A percentile compares a stretch with the other conserved stretches of the same genome.
Evolutionary conservation across 345 rosid species (phyloP).

Genomic region (Turnera subulata): DNA sequence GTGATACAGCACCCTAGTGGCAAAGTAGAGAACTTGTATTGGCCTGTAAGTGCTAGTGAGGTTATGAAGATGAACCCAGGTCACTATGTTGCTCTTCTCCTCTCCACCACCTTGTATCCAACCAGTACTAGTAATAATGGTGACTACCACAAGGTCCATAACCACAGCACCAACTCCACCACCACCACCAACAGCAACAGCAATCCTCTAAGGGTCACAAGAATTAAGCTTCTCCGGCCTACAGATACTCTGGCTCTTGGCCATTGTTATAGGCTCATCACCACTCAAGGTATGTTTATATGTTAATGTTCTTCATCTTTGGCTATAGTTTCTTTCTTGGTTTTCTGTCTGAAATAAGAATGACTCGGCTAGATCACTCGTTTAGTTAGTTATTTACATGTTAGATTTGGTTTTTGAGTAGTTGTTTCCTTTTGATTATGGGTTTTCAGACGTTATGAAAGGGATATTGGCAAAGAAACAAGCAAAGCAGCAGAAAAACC

Average conservation of each 20-base stretch:
- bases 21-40: constrained; percentile 55
- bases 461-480: constrained; percentile 66
- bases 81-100: constrained; percentile 85
- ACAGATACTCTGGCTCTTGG: constrained; percentile 76
- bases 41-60: constrained; percentile 60
- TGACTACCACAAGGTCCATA: constrained; percentile 4
- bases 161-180: not conserved
- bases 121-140: constrained; percentile 15
- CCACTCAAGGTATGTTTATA: constrained; percentile 50
- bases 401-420: constrained; percentile 1
- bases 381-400: not conserved
- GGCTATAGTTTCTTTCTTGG: not conserved
- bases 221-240: constrained; percentile 91
- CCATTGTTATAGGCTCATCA: constrained; percentile 77
- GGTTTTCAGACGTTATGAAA: constrained; percentile 70
- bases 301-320: not conserved
- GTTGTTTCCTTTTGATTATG: not conserved
- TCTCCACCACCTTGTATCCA: constrained; percentile 60
- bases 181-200: not conserved
- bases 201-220: constrained; percentile 57
- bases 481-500: constrained; percentile 50
- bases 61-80: constrained; percentile 86
- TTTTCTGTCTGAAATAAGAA: not conserved
- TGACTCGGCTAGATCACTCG: not conserved
- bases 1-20: constrained; percentile 81